These are phyloP conservation scores for Paecilomyces niveus DNA, from an alignment of 2,329 filamentous ascomycete genomes.

Conservation along the genomic window DNA sequence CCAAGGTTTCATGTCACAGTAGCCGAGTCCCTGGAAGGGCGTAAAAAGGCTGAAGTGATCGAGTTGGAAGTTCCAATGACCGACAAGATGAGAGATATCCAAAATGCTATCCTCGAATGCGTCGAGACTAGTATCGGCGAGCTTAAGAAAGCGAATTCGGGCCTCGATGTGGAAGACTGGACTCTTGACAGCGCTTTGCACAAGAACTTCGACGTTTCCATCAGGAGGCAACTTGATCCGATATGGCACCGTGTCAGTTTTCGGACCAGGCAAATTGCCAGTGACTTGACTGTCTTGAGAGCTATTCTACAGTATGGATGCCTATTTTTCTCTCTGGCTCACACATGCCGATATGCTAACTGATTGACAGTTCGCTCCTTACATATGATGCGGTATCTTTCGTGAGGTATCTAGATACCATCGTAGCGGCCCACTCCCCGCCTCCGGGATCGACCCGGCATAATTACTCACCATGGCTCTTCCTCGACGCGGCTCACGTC, in stretches of 20 bases:
- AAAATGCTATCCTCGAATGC: conserved; percentile 90
- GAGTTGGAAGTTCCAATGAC: conserved; percentile 96
- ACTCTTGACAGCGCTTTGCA: conserved; percentile 88
- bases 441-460: conserved; percentile 80
- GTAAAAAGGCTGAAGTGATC: conserved; percentile 90
- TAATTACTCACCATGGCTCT: conserved; percentile 91
- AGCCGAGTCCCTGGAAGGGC: conserved; percentile 80
- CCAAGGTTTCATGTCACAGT: conserved; percentile 90
- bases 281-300: conserved; percentile 75
- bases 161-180: conserved; percentile 95
- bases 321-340: not conserved
- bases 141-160: conserved; percentile 81
- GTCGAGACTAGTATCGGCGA: conserved; percentile 92
- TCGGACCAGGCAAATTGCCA: conserved; percentile 90
- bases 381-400: conserved; percentile 87
- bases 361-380: conserved; percentile 52
- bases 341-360: conserved; percentile 8
- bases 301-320: conserved; percentile 63
- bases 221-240: conserved; percentile 84
- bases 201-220: conserved; percentile 82
- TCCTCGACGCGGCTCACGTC: conserved; percentile 87
- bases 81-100: conserved; percentile 84
- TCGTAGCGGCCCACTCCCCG: conserved; percentile 82
- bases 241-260: conserved; percentile 97
- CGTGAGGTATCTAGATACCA: conserved; percentile 86